phyloP scores from a whole-genome alignment of 2,329 filamentous ascomycete genomes.

The Xylariales sp. region DNA sequence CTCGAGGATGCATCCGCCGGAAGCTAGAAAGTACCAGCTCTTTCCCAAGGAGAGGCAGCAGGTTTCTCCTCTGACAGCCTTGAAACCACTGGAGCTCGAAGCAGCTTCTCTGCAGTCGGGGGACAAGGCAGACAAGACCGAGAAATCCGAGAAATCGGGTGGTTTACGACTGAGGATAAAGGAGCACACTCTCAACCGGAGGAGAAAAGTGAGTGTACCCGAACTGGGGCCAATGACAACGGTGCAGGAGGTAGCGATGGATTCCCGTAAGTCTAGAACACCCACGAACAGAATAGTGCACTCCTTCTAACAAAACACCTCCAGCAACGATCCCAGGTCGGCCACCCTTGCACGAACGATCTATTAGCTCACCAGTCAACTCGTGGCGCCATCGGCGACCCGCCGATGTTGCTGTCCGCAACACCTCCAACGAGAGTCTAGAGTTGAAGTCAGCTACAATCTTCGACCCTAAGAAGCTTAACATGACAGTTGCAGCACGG shows the following conservation, averaged over 20 bases:
- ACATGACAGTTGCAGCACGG: conserved; percentile 28
- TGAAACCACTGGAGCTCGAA: conserved; percentile 45
- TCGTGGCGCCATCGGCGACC: conserved; percentile 42
- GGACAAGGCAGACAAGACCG: conserved; percentile 36
- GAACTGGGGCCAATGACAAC: conserved; percentile 66
- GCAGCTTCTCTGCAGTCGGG: conserved; percentile 33
- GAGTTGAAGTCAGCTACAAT: background rate
- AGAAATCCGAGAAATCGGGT: conserved; percentile 30
- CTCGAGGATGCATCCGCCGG: conserved; percentile 57
- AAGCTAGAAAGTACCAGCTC: conserved; percentile 55
- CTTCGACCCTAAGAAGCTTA: conserved; percentile 3
- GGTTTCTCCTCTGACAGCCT: conserved; percentile 31
- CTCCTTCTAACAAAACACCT: conserved; percentile 16
- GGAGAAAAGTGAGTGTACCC: conserved; percentile 60
- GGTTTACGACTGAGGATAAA: conserved; percentile 51
- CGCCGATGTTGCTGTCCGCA: conserved; percentile 27
- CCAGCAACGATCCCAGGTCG: conserved; percentile 64
- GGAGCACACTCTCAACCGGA: conserved; percentile 51
- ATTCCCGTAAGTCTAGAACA: conserved; percentile 55
- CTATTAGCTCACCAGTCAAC: conserved; percentile 55
- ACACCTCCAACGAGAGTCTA: conserved; percentile 15
- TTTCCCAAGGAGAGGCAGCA: conserved; percentile 53
- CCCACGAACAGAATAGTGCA: background rate
- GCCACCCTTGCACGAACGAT: conserved; percentile 60
- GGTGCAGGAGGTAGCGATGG: conserved; percentile 63